Base-by-base conservation (phyloP, 202 grass and related monocot species). In the Schoenoplectus triqueter region DNA sequence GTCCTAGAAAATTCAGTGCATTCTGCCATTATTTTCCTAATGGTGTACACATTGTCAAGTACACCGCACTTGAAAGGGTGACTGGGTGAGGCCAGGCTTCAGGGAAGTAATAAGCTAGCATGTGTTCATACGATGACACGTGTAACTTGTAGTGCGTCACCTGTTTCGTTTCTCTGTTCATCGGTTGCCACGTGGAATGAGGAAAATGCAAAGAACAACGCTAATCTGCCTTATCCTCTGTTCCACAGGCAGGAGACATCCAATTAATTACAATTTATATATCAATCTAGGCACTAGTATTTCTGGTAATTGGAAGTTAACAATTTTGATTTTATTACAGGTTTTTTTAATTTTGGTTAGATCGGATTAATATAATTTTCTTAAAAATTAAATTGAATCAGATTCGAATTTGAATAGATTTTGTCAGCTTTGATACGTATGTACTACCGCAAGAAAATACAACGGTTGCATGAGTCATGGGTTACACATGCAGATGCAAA, bases 121-220 rank as follows among this genome's bases (percentile, higher is more conserved):
- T 14, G 75, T 80, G 63, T 69, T 86, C 45, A 81, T 44, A 47
- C 7, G 20, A 6, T 59, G 85, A 86, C 85, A 86, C 75, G 75
- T 86, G 75, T 78, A 7, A 6, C 1, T 21, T 22, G 14, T 8
- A 10, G 2, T 57, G 60, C 84, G 45, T 69, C 60, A 86, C n/a
- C 57, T 45, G 60, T 46, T 86, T 44, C 61, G 57, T 66, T 11
- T 69, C 8, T 78, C 56, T 5, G 84, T 0, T 63, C 9, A 10
- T 7, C 2, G 10, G 2, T 20, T 39, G 85, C 50, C 62, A 86
- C 85, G 64, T 86, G 50, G 85, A 31, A 66, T 47, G 3, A 67
- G 19, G 14, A 8, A 31, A 2, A 6, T 2, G 18, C 44, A 66
- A 56, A 52, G 40, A 22, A 79, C 52, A 14, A 61, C 9, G 51